Base-by-base conservation (phyloP, 1,284 basidiomycete species). In the Mycena sp. region DNA sequence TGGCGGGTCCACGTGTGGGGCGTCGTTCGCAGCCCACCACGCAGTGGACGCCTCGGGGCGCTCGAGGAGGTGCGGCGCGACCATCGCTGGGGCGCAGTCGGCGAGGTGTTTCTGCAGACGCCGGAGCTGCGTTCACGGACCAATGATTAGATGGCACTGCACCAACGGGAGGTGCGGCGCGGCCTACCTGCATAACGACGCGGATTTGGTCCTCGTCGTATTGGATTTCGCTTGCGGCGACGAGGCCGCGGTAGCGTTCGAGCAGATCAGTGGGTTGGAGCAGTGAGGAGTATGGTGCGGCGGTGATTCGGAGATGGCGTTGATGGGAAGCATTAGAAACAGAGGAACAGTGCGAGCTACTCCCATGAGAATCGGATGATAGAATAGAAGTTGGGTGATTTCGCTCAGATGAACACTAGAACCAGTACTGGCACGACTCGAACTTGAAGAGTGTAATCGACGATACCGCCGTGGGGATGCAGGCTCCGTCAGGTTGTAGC, bases 181-280 rank as follows among this genome's bases (percentile, higher is more conserved):
- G 25, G 71, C 80, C 23, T 64, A 87, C 87, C 76, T 85, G 80
- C 77, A 90, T 86, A n/a, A 91, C 77, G 4, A 84, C 84, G 19
- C 88, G 76, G 19, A 91, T 80, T 71, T 92, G 90, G 61, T 89
- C 86, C 60, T 87, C 84, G 67, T 91, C 87, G 73, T 85, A 84
- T 63, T 81, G 74, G 56, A 91, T 80, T 59, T 81, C 76, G 0
- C 89, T 88, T 41, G 77, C 70, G 0, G 82, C 77, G 0, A 86
- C 84, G 38, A 84, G 70, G 1, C 73, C 74, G 7, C 81, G 76
- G 70, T 87, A 86, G 38, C 77, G 74, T 49, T 82, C 80, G 19
- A 86, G 72, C n/a, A 86, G 74, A 68, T 85, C 85, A 12, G 69
- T 67, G 19, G 70, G 72, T 17, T 65, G 56, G n/a, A 54, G 54